A percentile compares a stretch with the other conserved stretches of the same genome.
phyloP scores from a whole-genome alignment of 345 rosid genomes.

The Populus pruinosa region DNA sequence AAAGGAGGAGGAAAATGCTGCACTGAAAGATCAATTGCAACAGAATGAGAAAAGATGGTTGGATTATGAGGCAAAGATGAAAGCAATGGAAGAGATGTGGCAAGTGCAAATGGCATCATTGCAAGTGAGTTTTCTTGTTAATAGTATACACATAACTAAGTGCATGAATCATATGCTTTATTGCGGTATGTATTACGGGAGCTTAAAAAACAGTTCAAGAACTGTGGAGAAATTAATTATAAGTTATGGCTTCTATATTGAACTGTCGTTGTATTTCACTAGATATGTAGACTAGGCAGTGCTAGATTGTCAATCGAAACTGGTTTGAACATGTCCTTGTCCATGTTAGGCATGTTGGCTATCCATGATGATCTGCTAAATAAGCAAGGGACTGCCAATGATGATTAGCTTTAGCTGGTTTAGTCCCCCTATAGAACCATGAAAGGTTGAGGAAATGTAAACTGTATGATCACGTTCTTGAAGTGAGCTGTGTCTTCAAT shows the following conservation, averaged over 20 bases:
- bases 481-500: not conserved
- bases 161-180: not conserved
- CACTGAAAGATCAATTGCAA: constrained; percentile 66
- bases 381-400: not conserved
- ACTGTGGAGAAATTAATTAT: not conserved
- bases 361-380: not conserved
- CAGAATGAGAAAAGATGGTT: constrained; percentile 69
- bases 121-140: constrained; percentile 52
- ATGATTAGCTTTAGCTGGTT: not conserved
- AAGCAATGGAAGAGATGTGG: constrained; percentile 95
- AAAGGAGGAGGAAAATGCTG: constrained; percentile 81
- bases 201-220: not conserved
- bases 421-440: not conserved
- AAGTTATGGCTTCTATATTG: not conserved
- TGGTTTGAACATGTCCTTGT: not conserved
- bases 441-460: not conserved
- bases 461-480: not conserved
- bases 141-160: not conserved
- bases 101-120: constrained; percentile 82
- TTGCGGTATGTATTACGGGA: not conserved
- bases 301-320: not conserved
- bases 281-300: not conserved
- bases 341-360: not conserved
- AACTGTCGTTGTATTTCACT: not conserved
- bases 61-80: constrained; percentile 82